A percentile compares a stretch with the other conserved stretches of the same genome.
Evolutionary conservation across 257 asterid species (phyloP).

Genomic region (Marsdenia floribunda): DNA sequence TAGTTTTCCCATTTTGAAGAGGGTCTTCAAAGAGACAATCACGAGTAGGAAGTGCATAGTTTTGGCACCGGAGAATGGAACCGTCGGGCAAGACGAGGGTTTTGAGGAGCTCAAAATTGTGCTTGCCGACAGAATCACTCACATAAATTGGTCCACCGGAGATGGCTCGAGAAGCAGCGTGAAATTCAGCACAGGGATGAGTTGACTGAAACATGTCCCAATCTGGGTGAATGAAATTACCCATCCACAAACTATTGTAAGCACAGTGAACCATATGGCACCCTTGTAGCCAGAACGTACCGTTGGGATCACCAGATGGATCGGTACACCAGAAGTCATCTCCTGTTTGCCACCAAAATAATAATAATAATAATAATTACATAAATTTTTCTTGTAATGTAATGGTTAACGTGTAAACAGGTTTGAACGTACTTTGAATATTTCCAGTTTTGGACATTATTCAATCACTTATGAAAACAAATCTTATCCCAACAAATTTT

Average conservation of each 20-base stretch:
- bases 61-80: conserved; percentile 64
- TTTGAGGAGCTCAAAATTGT: conserved; percentile 65
- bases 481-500: no score
- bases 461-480: no score
- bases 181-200: conserved; percentile 90
- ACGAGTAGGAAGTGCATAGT: conserved; percentile 74
- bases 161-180: conserved; percentile 93
- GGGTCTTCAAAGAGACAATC: conserved; percentile 86
- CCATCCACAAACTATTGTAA: conserved; percentile 95
- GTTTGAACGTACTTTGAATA: no score
- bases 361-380: neutral
- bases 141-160: conserved; percentile 96
- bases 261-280: conserved; percentile 99
- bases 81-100: conserved; percentile 78
- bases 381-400: neutral
- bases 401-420: neutral
- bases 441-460: no score
- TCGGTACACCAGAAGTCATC: conserved; percentile 98
- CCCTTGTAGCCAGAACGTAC: conserved; percentile 93
- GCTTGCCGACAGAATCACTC: conserved; percentile 74
- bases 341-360: conserved; percentile 28
- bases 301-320: conserved; percentile 89
- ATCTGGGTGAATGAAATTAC: conserved; percentile 89
- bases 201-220: conserved; percentile 99
- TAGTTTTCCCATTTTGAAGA: conserved; percentile 74